Conservation (phyloP, 1,284 basidiomycete species). For the Sphagnurus paluster region DNA sequence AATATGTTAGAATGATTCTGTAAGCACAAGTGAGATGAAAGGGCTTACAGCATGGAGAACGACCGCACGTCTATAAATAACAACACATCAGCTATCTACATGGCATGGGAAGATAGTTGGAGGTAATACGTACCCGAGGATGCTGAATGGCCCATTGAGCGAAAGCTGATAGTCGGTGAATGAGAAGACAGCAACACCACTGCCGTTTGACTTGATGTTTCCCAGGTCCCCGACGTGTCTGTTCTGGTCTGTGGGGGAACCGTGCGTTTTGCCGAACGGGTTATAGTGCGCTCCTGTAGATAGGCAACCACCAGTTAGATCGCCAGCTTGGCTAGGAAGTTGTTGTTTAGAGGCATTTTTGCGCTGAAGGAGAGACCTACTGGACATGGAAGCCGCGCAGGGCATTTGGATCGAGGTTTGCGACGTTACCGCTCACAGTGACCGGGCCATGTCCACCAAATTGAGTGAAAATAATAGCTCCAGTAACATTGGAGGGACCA, state of each 20-base stretch:
- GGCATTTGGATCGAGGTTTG: constrained; percentile 58
- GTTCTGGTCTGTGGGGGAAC: constrained; percentile 53
- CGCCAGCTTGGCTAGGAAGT: constrained; percentile 59
- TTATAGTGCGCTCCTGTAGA: constrained; percentile 81
- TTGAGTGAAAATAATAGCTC: constrained; percentile 70
- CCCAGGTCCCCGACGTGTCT: constrained; percentile 82
- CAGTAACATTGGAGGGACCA: constrained; percentile 60
- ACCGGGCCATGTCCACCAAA: constrained; percentile 51
- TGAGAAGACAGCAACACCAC: constrained; percentile 58
- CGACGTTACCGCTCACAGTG: constrained; percentile 61
- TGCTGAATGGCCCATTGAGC: constrained; percentile 68
- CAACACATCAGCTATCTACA: neutral
- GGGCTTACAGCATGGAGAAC: constrained; percentile 67
- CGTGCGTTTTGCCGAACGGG: constrained; percentile 66
- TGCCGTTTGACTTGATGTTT: constrained; percentile 64
- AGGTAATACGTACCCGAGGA: constrained; percentile 56
- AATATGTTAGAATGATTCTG: neutral
- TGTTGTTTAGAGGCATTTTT: neutral
- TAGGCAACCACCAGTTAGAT: constrained; percentile 66
- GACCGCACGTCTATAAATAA: constrained; percentile 46
- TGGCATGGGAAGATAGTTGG: constrained; percentile 5
- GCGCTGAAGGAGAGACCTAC: constrained; percentile 40
- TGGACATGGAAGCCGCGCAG: constrained; percentile 79
- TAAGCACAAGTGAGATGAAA: neutral
- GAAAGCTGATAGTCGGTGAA: constrained; percentile 65